Base-by-base conservation (phyloP, 768 basidiomycete genomes). In the Tricholomella constricta region DNA sequence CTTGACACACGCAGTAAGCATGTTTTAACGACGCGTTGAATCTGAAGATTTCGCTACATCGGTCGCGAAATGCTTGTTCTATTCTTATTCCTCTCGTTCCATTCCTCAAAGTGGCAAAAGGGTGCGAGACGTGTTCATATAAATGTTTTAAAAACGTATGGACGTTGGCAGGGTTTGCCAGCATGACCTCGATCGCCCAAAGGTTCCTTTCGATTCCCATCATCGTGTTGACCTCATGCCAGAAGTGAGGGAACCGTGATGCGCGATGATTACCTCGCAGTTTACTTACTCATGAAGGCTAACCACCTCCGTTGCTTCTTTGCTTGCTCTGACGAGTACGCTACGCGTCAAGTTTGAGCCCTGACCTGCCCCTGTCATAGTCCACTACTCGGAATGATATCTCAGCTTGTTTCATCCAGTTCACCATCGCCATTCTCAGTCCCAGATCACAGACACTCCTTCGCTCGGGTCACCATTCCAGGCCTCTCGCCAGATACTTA, bases 401-500 rank as follows among this genome's bases (percentile, higher is more conserved):
- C 59, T 19, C 59, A 60, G 43, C 40, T 57, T 32, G 11, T 59
- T 44, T 54, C 56, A 29, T 45, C 60, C 31, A 45, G 38, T 40
- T 47, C 51, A n/a, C n/a, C n/a, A n/a, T n/a, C 31, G 31, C 31
- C 31, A 9, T 32, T 14, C 31, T 10, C 31, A 32, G 31, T 32
- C 35, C 54, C 57, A 36, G 38, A 37, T 46, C 57, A 53, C 26
- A 48, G 56, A 50, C 27, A 56, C 45, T n/a, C 40, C 25, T 48
- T 31, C 22, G 50, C 55, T 35, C 44, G 40, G 20, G 48, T 40
- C 43, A 31, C 48, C 1, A 55, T 58, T 42, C 52, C 59, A 20
- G 62, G 64, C 11, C 59, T 61, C 6, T 31, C 54, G 7, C 56
- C 58, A 20, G 46, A 54, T 40, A 65, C 70, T 32, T 78, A 80